These are phyloP conservation scores for Trichoderma simmonsii DNA, from an alignment of 2,329 filamentous ascomycete species.

Conservation along the genomic window DNA sequence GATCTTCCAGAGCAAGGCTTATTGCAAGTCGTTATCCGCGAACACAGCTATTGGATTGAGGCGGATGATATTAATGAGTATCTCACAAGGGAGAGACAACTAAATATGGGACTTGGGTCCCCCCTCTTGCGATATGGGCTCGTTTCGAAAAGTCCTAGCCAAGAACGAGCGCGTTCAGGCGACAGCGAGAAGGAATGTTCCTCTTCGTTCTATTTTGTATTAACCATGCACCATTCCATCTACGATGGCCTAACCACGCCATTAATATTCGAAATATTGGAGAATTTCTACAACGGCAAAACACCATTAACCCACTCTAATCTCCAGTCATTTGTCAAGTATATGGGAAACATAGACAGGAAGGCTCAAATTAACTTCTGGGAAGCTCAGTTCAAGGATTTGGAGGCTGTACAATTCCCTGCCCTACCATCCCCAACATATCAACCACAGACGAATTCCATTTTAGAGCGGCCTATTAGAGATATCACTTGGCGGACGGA, in stretches of 20 bases:
- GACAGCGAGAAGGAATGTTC: neutral
- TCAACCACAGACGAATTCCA: neutral
- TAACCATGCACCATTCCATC: conserved; percentile 14
- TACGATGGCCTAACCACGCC: conserved; percentile 5
- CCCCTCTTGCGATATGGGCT: neutral
- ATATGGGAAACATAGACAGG: neutral
- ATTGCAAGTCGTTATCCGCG: conserved; percentile 1
- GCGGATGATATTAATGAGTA: neutral
- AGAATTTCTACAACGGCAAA: neutral
- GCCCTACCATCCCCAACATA: neutral
- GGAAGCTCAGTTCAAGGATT: neutral
- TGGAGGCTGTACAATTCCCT: neutral
- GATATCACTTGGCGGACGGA: neutral
- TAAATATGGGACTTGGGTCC: neutral
- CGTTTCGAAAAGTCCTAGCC: neutral
- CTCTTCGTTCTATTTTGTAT: neutral
- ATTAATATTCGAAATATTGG: neutral
- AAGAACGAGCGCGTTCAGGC: neutral
- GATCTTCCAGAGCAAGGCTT: neutral
- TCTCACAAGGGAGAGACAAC: neutral
- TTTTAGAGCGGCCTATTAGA: neutral
- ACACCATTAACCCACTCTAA: neutral
- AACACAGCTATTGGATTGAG: neutral
- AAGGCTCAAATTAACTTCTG: neutral
- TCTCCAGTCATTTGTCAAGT: neutral